phyloP scores from a whole-genome alignment of 352 stramenopile genomes.

The Discostella stelligera region DNA sequence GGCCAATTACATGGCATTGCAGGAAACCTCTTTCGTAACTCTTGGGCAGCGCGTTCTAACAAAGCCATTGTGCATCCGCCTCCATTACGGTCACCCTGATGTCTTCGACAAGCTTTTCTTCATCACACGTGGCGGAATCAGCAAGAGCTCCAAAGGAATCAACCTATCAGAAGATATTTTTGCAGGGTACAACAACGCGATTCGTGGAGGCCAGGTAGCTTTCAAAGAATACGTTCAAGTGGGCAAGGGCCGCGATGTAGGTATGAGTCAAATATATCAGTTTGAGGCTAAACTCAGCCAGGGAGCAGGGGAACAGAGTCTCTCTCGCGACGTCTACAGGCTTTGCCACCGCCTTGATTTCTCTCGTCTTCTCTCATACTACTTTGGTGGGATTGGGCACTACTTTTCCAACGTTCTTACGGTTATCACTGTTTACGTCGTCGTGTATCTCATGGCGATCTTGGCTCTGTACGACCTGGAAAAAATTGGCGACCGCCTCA shows the following conservation, averaged over 20 bases:
- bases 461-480: constrained; percentile 91
- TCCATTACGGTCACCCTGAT: constrained; percentile 99
- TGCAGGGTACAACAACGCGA: constrained; percentile 97
- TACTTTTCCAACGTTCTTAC: constrained; percentile 97
- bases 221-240: constrained; percentile 99
- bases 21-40: constrained; percentile 98
- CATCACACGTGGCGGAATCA: constrained; percentile 97
- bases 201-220: constrained; percentile 92
- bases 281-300: constrained; percentile 98
- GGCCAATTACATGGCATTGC: constrained; percentile 99
- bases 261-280: constrained; percentile 99
- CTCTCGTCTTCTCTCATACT: constrained; percentile 97
- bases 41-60: constrained; percentile 95
- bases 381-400: constrained; percentile 98
- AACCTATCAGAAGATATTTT: constrained; percentile 99
- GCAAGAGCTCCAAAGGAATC: constrained; percentile 98
- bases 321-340: constrained; percentile 96
- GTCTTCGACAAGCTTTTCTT: constrained; percentile 99
- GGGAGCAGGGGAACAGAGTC: constrained; percentile 95
- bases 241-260: constrained; percentile 98
- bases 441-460: constrained; percentile 95
- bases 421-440: constrained; percentile 95
- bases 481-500: constrained; percentile 88
- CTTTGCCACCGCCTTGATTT: constrained; percentile 97
- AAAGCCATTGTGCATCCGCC: constrained; percentile 91